Conservation (phyloP, 768 basidiomycete genomes). For the Auriscalpium orientale region DNA sequence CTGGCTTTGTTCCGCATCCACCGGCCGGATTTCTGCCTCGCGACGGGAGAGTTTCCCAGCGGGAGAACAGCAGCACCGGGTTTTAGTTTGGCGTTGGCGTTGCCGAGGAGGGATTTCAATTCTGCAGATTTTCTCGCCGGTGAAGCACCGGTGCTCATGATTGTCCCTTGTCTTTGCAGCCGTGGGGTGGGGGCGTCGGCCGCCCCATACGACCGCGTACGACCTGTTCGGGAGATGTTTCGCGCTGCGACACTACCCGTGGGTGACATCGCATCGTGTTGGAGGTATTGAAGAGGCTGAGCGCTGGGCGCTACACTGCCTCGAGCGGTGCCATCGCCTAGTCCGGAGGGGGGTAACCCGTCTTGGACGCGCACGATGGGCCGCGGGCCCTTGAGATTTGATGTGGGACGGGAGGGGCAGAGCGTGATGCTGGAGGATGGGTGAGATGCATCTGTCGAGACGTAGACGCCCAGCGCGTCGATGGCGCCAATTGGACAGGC, state of each 20-base stretch:
- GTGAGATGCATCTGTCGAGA: background rate
- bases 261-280: too few relatives aligned
- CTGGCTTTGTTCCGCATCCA: slow-evolving; percentile 9
- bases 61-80: slow-evolving; percentile 41
- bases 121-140: slow-evolving; percentile 47
- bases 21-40: background rate
- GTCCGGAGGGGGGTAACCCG: background rate
- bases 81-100: slow-evolving; percentile 48
- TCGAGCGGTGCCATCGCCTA: background rate
- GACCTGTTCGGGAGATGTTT: background rate
- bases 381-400: background rate
- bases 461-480: background rate
- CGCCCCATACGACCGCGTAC: background rate
- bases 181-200: background rate
- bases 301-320: too few relatives aligned
- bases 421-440: background rate
- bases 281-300: too few relatives aligned
- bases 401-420: background rate
- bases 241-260: too few relatives aligned
- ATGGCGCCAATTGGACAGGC: background rate
- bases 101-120: slow-evolving; percentile 56
- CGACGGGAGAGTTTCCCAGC: slow-evolving; percentile 9
- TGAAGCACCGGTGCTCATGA: slow-evolving; percentile 43
- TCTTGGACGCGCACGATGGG: slow-evolving; percentile 11
- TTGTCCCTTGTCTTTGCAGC: slow-evolving; percentile 43